phyloP scores from a whole-genome alignment of 2,329 filamentous ascomycete genomes.

The Cercospora zeae-maydis region DNA sequence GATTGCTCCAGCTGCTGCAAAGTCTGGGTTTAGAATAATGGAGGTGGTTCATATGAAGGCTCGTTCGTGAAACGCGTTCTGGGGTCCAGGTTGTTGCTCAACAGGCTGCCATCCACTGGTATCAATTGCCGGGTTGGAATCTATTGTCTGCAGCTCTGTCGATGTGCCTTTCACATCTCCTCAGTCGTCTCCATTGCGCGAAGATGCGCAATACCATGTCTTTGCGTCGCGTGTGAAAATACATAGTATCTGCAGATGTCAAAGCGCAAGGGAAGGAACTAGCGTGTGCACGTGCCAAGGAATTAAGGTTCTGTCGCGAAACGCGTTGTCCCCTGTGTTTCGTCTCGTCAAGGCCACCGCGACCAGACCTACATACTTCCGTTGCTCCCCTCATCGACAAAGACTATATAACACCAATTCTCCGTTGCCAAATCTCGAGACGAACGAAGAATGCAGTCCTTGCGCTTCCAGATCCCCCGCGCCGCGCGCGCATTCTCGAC shows the following conservation, averaged over 20 bases:
- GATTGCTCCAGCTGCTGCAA: no score
- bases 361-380: background rate
- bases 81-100: no score
- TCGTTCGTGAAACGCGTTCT: no score
- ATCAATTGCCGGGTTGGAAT: no score
- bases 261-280: background rate
- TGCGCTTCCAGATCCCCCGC: conserved; percentile 49
- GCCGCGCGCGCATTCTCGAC: conserved; percentile 71
- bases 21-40: no score
- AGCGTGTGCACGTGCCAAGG: background rate
- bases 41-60: no score
- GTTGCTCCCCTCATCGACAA: background rate
- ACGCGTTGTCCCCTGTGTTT: background rate
- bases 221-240: background rate
- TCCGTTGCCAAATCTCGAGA: background rate
- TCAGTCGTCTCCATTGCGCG: no score
- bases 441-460: conserved; percentile 44
- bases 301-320: background rate
- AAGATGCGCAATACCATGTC: background rate
- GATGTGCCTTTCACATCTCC: no score
- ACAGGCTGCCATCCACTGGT: no score
- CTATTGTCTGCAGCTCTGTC: no score
- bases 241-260: background rate
- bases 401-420: background rate
- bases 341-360: background rate